Evolutionary conservation across 129 eudicot genomes (phyloP).

Genomic region (Apium graveolens): DNA sequence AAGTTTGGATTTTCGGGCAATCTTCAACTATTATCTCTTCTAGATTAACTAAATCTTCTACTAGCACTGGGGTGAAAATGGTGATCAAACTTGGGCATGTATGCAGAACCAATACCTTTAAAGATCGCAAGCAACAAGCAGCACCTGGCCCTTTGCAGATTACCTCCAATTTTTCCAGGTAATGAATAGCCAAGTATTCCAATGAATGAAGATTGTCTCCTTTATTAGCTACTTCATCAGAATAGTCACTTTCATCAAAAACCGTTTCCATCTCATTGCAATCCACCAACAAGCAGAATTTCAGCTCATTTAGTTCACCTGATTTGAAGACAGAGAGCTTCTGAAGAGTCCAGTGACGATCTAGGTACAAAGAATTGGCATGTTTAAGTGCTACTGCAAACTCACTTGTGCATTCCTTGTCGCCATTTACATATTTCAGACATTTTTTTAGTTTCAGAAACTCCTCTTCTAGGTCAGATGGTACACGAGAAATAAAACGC

Average conservation of each 20-base stretch:
- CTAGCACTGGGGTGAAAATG: not conserved
- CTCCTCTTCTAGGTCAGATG: slow-evolving; percentile 18
- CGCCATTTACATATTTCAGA: slow-evolving; percentile 28
- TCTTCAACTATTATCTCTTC: slow-evolving; percentile 26
- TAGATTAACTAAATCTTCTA: slow-evolving; percentile 1
- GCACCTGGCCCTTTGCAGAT: slow-evolving; percentile 26
- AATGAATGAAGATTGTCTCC: not conserved
- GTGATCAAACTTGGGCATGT: slow-evolving; percentile 25
- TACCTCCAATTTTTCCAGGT: slow-evolving; percentile 26
- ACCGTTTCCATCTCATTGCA: too few species aligned
- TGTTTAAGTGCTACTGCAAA: slow-evolving; percentile 19
- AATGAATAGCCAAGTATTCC: slow-evolving; percentile 19
- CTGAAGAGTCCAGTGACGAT: not conserved
- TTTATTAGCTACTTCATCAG: not conserved
- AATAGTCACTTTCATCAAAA: slow-evolving; percentile 15
- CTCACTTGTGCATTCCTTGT: slow-evolving; percentile 12
- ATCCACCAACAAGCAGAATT: slow-evolving; percentile 18
- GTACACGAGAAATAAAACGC: slow-evolving; percentile 24
- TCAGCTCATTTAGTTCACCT: slow-evolving; percentile 14
- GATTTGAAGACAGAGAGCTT: slow-evolving; percentile 25
- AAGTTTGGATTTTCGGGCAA: slow-evolving; percentile 10
- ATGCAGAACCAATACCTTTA: slow-evolving; percentile 27
- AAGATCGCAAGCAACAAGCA: slow-evolving; percentile 7
- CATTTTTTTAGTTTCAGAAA: slow-evolving; percentile 24
- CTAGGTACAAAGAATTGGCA: slow-evolving; percentile 22